phyloP scores from a whole-genome alignment of 2,329 filamentous ascomycete genomes.

The Exophiala viscosa region DNA sequence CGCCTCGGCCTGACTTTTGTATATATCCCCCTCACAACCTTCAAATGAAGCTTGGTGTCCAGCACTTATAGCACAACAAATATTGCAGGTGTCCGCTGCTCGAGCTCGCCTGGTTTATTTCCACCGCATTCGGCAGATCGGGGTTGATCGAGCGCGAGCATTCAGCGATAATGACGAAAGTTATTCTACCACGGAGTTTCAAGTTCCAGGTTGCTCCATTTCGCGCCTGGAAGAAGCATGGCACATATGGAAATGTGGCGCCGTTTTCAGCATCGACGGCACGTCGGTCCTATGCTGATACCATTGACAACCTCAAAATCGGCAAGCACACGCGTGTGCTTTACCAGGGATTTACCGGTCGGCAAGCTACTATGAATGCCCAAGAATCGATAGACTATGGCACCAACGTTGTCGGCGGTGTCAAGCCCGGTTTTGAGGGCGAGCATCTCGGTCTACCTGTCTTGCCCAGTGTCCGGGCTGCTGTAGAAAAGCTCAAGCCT shows the following conservation, averaged over 20 bases:
- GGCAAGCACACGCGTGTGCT: constrained; percentile 63
- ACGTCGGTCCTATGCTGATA: constrained; percentile 51
- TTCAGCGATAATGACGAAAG: constrained; percentile 8
- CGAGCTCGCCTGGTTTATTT: neutral
- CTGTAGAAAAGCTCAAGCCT: constrained; percentile 66
- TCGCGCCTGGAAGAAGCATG: constrained; percentile 13
- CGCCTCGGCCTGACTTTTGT: neutral
- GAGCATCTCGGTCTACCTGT: constrained; percentile 72
- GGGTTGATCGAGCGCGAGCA: neutral
- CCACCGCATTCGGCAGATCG: neutral
- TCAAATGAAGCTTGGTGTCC: neutral
- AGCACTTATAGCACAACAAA: neutral
- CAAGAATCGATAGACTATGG: constrained; percentile 73
- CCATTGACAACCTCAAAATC: constrained; percentile 63
- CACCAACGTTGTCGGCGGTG: constrained; percentile 74
- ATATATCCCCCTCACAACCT: constrained; percentile 14
- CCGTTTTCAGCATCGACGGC: constrained; percentile 24
- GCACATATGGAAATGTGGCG: constrained; percentile 19
- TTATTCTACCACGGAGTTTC: constrained; percentile 16
- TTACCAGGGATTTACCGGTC: constrained; percentile 68
- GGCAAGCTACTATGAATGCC: constrained; percentile 68
- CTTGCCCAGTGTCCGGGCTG: constrained; percentile 64
- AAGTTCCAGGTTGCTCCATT: constrained; percentile 15
- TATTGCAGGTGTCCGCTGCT: neutral
- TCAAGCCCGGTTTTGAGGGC: constrained; percentile 66